Evolutionary conservation across 2,329 filamentous ascomycete species (phyloP).

Genomic region (Lachnellula subtilissima): DNA sequence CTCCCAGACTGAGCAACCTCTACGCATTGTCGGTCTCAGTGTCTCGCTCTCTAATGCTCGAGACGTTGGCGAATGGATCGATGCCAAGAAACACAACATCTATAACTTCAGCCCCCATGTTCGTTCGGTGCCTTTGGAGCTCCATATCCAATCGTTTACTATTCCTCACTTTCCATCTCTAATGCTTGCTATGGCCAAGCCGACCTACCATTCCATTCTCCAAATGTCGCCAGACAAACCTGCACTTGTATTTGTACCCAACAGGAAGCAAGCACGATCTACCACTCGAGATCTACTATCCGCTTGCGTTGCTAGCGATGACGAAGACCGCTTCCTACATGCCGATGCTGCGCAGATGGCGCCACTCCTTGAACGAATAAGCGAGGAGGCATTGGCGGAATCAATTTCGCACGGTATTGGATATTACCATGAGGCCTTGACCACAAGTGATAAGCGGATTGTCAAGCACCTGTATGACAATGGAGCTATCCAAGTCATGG

Average conservation of each 20-base stretch:
- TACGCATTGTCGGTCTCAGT: constrained; percentile 85
- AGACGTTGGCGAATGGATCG: constrained; percentile 96
- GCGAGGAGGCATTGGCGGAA: constrained; percentile 82
- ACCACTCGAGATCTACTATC: constrained; percentile 83
- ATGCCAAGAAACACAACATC: constrained; percentile 94
- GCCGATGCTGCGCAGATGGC: constrained; percentile 75
- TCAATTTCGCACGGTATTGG: constrained; percentile 90
- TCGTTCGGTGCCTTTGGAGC: constrained; percentile 80
- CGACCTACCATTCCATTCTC: constrained; percentile 81
- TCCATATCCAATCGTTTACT: constrained; percentile 92
- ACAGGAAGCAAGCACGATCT: constrained; percentile 82
- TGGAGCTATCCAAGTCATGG: constrained; percentile 66
- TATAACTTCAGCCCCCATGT: constrained; percentile 97
- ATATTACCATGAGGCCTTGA: constrained; percentile 94
- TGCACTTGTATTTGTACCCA: constrained; percentile 87
- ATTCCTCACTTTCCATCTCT: constrained; percentile 96
- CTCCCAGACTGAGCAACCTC: constrained; percentile 74
- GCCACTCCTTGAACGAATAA: constrained; percentile 75
- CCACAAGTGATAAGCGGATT: constrained; percentile 83
- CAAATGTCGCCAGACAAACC: constrained; percentile 87
- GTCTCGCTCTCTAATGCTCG: constrained; percentile 90
- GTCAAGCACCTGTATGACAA: constrained; percentile 83
- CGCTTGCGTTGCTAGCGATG: constrained; percentile 81
- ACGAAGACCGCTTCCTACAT: constrained; percentile 91
- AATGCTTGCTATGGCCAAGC: constrained; percentile 98